Evolutionary conservation across 495 filamentous ascomycete species (phyloP), one percentile per base, ranked within the genome.

Genomic region (Hypoxylon crocopeplum): DNA sequence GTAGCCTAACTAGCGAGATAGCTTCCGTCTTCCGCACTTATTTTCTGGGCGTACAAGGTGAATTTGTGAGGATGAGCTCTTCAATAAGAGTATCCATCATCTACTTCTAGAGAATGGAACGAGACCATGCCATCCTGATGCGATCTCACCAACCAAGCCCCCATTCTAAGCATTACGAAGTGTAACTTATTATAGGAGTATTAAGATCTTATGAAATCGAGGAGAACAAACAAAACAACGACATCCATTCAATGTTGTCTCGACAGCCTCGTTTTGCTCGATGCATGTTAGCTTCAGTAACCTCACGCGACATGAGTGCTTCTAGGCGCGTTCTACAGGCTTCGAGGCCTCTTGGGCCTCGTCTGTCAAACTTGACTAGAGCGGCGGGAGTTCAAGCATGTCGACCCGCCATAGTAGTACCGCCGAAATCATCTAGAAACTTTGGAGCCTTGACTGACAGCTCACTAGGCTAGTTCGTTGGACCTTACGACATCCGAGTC

Each of bases 241-340:
- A 34, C 39, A 37, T n/a, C 29, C 1, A 7, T 57, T 30, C 16
- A 33, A 27, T 41, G 13, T 3, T 8, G 19, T 8, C 22, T 53
- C 49, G 49, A 27, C 44, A 51, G 45, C 41, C 49, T 21, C 39
- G 20, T 40, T 50, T 46, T 50, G 12, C 37, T 24, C 38, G 17
- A 63, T 57, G 11, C 21, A 44, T 27, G 6, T 39, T 58, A 49
- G 38, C 48, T 54, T 30, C 20, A 16, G 37, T 29, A n/a, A 8
- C 21, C 7, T 38, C 30, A n/a, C n/a, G n/a, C 20, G 19, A 38
- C 30, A 32, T 46, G 17, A 34, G 12, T 40, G 37, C 20, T 57
- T 63, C 59, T 63, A 57, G 59, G 8, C 29, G 53, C 41, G 27
- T 63, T 63, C 59, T 48, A 57, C 20, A 13, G 42, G 15, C 52